Conservation (phyloP, 2,329 filamentous ascomycete genomes). For the Phyllosticta citrichinensis region DNA sequence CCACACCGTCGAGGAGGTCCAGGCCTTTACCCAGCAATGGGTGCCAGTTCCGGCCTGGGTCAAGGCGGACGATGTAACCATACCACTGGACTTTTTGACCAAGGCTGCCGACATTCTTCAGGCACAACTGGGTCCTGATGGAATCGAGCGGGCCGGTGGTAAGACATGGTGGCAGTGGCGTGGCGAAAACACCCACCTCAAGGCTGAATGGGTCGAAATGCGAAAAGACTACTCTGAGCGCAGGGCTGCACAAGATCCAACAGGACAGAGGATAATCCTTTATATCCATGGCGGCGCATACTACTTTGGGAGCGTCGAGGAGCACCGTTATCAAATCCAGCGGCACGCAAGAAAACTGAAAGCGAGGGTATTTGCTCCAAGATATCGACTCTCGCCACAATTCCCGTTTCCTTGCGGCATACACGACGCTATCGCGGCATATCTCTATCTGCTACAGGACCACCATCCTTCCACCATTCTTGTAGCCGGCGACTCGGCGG, state of each 20-base stretch:
- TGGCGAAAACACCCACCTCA: slow-evolving; percentile 52
- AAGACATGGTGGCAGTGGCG: slow-evolving; percentile 68
- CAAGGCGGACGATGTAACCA: slow-evolving; percentile 58
- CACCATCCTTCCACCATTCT: slow-evolving; percentile 76
- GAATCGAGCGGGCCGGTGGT: slow-evolving; percentile 70
- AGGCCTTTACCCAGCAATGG: slow-evolving; percentile 84
- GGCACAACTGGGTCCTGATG: slow-evolving; percentile 66
- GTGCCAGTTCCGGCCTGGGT: slow-evolving; percentile 87
- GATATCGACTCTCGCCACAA: slow-evolving; percentile 82
- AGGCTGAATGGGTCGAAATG: slow-evolving; percentile 97
- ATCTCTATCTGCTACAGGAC: slow-evolving; percentile 66
- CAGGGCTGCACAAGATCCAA: slow-evolving; percentile 45
- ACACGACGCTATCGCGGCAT: slow-evolving; percentile 80
- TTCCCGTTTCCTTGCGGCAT: slow-evolving; percentile 93
- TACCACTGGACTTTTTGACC: slow-evolving; percentile 54
- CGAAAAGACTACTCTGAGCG: slow-evolving; percentile 66
- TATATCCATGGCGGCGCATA: slow-evolving; percentile 94
- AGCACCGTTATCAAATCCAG: slow-evolving; percentile 97
- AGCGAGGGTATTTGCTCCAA: slow-evolving; percentile 73
- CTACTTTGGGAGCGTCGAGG: slow-evolving; percentile 90
- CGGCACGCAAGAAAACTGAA: slow-evolving; percentile 89
- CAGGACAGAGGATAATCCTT: slow-evolving; percentile 69
- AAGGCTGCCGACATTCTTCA: slow-evolving; percentile 55
- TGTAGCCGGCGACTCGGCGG: slow-evolving; percentile 84
- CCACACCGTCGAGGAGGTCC: slow-evolving; percentile 86